phyloP scores from a whole-genome alignment of 495 filamentous ascomycete species.

The Aspergillus wentii region DNA sequence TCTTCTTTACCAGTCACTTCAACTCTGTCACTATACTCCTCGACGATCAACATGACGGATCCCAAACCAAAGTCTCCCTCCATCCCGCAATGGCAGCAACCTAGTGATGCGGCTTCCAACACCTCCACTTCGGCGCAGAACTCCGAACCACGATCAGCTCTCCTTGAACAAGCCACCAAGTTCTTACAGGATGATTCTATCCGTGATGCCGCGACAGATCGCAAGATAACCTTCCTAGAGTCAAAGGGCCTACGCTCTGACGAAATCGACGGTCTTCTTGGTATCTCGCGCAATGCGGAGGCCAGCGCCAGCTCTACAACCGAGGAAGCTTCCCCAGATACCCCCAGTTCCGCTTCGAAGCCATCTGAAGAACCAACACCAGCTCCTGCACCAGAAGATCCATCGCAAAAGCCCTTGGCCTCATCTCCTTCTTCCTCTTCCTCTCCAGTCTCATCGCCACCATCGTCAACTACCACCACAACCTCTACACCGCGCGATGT shows the following conservation, averaged over 20 bases:
- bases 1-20: neutral
- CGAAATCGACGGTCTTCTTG: slow-evolving; percentile 66
- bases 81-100: slow-evolving; percentile 47
- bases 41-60: slow-evolving; percentile 32
- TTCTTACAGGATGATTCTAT: slow-evolving; percentile 83
- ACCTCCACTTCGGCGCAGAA: slow-evolving; percentile 24
- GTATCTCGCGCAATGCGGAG: slow-evolving; percentile 36
- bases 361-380: slow-evolving; percentile 6
- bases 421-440: slow-evolving; percentile 11
- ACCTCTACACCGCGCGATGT: slow-evolving; percentile 37
- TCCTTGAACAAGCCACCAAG: slow-evolving; percentile 65
- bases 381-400: slow-evolving; percentile 7
- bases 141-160: slow-evolving; percentile 35
- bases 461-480: slow-evolving; percentile 9
- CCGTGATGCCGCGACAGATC: slow-evolving; percentile 59
- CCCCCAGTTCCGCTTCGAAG: slow-evolving; percentile 6
- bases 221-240: slow-evolving; percentile 73
- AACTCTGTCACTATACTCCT: neutral
- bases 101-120: slow-evolving; percentile 11
- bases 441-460: slow-evolving; percentile 6
- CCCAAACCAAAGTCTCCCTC: slow-evolving; percentile 26
- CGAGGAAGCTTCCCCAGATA: slow-evolving; percentile 13
- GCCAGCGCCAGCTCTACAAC: slow-evolving; percentile 17
- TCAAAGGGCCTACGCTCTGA: slow-evolving; percentile 67
- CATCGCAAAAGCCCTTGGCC: slow-evolving; percentile 1